A percentile compares a stretch with the other conserved stretches of the same genome.
phyloP scores from a whole-genome alignment of 148 eudicot species.

The Rhododendron ovatum region DNA sequence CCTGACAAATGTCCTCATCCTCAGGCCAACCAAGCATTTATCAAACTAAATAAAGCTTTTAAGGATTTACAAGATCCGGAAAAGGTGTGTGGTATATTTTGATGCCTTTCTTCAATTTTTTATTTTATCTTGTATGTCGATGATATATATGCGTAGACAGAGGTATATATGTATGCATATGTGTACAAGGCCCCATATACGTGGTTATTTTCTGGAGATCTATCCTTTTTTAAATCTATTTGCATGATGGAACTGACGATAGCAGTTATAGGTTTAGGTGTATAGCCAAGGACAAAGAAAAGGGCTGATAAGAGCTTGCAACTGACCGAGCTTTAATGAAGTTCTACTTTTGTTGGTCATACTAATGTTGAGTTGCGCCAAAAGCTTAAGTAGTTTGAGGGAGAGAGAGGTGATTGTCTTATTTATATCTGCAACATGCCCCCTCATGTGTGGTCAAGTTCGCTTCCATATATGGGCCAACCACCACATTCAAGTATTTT shows the following conservation, averaged over 20 bases:
- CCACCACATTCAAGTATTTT: background rate
- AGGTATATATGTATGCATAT: background rate
- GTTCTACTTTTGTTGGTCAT: background rate
- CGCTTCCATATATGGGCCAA: background rate
- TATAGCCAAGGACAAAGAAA: background rate
- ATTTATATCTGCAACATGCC: background rate
- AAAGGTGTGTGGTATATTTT: constrained; percentile 41
- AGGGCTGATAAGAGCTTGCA: background rate
- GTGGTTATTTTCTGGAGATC: background rate
- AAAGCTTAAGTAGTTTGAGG: background rate
- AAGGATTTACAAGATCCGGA: constrained; percentile 97
- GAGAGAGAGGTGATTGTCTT: background rate
- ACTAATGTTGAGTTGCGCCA: background rate
- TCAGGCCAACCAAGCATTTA: constrained; percentile 90
- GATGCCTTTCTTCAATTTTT: background rate
- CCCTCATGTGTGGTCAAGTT: background rate
- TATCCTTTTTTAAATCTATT: background rate
- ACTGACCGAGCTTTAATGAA: background rate
- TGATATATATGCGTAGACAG: background rate
- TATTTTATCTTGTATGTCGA: background rate
- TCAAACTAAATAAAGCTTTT: constrained; percentile 83
- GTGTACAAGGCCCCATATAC: background rate
- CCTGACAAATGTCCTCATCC: constrained; percentile 99
- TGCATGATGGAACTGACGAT: background rate
- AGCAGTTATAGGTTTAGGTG: background rate